Evolutionary conservation across 306 rosid species (phyloP).

Genomic region (Vachellia pachyceras): DNA sequence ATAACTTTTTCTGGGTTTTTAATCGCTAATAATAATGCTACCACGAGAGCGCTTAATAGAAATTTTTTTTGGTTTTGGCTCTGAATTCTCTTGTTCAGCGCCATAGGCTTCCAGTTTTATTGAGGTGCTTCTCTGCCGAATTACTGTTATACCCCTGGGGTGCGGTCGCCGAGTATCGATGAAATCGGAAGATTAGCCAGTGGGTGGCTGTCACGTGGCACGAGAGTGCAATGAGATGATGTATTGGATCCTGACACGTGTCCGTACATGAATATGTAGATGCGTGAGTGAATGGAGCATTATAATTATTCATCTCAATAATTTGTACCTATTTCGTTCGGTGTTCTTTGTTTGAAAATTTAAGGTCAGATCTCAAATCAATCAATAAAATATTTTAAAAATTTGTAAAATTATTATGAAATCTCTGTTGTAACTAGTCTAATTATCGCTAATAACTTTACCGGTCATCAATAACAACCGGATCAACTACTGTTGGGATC

Average conservation of each 20-base stretch:
- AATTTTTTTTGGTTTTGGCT: neutral
- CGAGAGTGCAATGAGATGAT: neutral
- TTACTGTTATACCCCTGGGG: constrained; percentile 29
- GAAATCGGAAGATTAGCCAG: neutral
- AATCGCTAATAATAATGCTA: neutral
- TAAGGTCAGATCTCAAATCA: no score
- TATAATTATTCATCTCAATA: no score
- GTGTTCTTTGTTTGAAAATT: no score
- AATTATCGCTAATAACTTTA: no score
- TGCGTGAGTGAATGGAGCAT: neutral
- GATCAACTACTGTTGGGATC: no score
- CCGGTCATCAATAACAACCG: no score
- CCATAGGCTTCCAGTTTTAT: neutral
- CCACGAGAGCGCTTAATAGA: neutral
- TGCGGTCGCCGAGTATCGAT: neutral
- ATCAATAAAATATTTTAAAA: no score
- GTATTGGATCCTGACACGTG: constrained; percentile 9
- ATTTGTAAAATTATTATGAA: no score
- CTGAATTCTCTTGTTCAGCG: neutral
- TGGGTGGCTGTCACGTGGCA: neutral
- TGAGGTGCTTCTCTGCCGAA: neutral
- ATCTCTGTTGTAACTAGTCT: no score
- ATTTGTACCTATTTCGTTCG: no score
- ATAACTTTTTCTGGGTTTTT: neutral
- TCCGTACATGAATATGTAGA: neutral